Evolutionary conservation across 768 basidiomycete genomes (phyloP), one percentile per base, ranked within the genome.

Genomic region (Pulveroboletus sp.): DNA sequence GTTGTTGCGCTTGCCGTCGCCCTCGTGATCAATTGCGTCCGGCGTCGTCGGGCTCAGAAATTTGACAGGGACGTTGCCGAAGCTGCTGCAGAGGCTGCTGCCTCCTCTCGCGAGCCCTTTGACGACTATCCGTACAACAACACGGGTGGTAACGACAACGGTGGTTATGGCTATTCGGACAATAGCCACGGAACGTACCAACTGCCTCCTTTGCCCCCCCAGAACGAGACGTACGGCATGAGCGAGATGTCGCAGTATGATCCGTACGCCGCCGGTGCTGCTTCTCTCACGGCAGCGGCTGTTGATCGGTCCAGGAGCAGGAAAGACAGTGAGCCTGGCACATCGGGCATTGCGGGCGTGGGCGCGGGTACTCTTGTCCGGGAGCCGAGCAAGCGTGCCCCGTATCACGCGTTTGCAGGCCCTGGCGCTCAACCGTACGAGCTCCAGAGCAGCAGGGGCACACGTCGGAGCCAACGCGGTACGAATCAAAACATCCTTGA

Each of bases 51-150:
- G 1, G 81, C 80, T 4, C 65, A 73, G 52, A 73, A 76, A 38
- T 83, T 87, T 57, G 88, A 90, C 62, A 73, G 75, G n/a, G 88
- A 89, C 46, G 80, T 88, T 36, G 82, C 79, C 13, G 82, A 81
- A 43, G 87, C 86, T 0, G 85, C 86, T 0, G 77, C 76, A 4
- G 83, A 80, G 50, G 86, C 86, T 0, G 76, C 73, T 0, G 79
- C 77, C 0, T 68, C 76, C 1, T 73, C 79, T 0, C 72, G 72
- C 17, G 72, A 77, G 0, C 80, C 80, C 11, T 75, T 76, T 51
- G 81, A 78, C 62, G 73, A 83, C n/a, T 70, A 68, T 32, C 56
- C 66, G 8, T 66, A 66, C 31, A 39, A 51, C 11, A 61, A 62
- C 36, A 57, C 60, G 5, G 63, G 66, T 11, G 55, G 58, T 26